Conservation (phyloP, 1,139 yeast species). For the Suhomyces taliae region DNA sequence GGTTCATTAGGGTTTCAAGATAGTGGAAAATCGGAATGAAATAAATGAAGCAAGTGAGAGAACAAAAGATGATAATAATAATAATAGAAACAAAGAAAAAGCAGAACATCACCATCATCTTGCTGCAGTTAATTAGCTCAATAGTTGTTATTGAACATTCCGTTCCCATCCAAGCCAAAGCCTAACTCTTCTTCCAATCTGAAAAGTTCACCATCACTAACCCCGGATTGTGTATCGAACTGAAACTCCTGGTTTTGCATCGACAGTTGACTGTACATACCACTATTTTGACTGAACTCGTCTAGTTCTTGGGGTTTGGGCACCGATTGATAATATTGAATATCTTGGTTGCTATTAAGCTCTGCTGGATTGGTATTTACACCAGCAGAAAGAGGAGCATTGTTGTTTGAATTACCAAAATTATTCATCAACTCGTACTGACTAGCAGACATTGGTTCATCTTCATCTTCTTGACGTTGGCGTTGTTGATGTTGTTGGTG, state of each 20-base stretch:
- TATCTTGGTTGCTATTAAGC: constrained; percentile 20
- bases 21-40: background rate
- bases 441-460: constrained; percentile 13
- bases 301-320: constrained; percentile 52
- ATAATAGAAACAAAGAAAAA: too few relatives aligned
- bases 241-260: constrained; percentile 12
- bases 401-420: constrained; percentile 9
- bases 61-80: too few relatives aligned
- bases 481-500: constrained; percentile 14
- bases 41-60: background rate
- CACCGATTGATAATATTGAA: constrained; percentile 36
- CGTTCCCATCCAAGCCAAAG: constrained; percentile 47
- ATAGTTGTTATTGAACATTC: constrained; percentile 20
- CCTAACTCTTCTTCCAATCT: constrained; percentile 49
- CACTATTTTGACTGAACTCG: constrained; percentile 32
- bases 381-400: constrained; percentile 21
- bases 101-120: too few relatives aligned
- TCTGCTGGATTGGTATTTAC: constrained; percentile 33
- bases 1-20: background rate
- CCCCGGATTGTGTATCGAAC: constrained; percentile 6
- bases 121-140: background rate
- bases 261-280: constrained; percentile 11
- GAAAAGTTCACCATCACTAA: constrained; percentile 29
- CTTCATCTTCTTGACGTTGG: constrained; percentile 12
- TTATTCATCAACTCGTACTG: constrained; percentile 16